These are phyloP conservation scores for Penicillium cataractarum DNA, from an alignment of 495 filamentous ascomycete genomes.

Conservation along the genomic window DNA sequence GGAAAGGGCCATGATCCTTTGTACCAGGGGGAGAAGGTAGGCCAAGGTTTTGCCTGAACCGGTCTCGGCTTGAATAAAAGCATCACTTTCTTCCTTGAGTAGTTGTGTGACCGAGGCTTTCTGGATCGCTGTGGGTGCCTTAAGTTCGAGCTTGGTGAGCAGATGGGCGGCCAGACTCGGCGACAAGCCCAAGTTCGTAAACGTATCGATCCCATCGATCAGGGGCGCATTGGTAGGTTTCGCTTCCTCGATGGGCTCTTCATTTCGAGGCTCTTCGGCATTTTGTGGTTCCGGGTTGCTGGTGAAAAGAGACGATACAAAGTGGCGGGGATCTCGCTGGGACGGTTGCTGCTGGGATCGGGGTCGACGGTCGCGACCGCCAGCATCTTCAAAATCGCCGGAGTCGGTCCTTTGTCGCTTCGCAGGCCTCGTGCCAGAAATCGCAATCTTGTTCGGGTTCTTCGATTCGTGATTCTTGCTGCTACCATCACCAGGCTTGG, in stretches of 20 bases:
- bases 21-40: conserved; percentile 88
- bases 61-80: conserved; percentile 95
- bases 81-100: conserved; percentile 81
- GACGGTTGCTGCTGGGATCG: conserved; percentile 28
- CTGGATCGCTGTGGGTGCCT: conserved; percentile 92
- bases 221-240: conserved; percentile 95
- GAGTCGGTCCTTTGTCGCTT: conserved; percentile 46
- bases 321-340: conserved; percentile 48
- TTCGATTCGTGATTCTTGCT: conserved; percentile 24
- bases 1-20: conserved; percentile 80
- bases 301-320: conserved; percentile 90
- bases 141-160: conserved; percentile 82
- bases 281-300: conserved; percentile 75
- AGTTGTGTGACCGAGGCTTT: conserved; percentile 80
- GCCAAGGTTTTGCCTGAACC: conserved; percentile 97
- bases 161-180: conserved; percentile 77
- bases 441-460: conserved; percentile 47
- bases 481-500: conserved; percentile 34
- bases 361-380: conserved; percentile 17
- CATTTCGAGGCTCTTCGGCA: conserved; percentile 44
- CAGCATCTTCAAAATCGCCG: conserved; percentile 11
- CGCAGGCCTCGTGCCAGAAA: conserved; percentile 33
- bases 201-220: conserved; percentile 78
- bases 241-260: conserved; percentile 57
- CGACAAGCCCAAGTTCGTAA: conserved; percentile 80